Evolutionary conservation across 1,284 basidiomycete species (phyloP), one percentile per base, ranked within the genome.

Genomic region (Apiotrichum sp.): DNA sequence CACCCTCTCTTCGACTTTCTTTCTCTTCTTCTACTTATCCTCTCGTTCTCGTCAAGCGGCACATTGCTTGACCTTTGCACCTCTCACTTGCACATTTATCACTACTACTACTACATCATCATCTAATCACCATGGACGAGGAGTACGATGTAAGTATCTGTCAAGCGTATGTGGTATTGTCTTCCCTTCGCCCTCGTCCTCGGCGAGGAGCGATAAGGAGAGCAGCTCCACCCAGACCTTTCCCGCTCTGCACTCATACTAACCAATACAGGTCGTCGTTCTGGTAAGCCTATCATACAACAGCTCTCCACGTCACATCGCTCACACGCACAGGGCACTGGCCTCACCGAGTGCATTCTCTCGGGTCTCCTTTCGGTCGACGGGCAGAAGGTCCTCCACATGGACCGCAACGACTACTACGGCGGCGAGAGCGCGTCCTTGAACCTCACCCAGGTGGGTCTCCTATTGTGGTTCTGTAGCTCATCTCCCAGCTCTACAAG

Each of bases 341-440:
- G 95, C 64, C 80, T 98, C 73, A 96, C 95, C 54, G 96, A 99
- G 78, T 98, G 96, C 79, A 93, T 98, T 74, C 85, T 99, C 62
- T 97, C 93, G 14, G 93, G 90, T 62, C 81, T 93, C 73, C 83
- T 99, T 67, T 98, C 95, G 34, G 95, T 98, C 57, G 95, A 98
- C 72, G 95, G 95, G 68, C 97, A 98, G 83, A 99, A 98, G 81
- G 96, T 99, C 65, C 85, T 99, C 44, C 96, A 99, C 79, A 98
- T 99, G 85, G 96, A 99, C 79, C 83, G 95, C 65, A 98, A 98
- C 73, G 92, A 98, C 78, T 98, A 98, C 79, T 99, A 99, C 66
- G 96, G 96, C 57, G 96, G 89, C 59, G 96, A 98, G 73, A 92
- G 91, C 72, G 96, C 96, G 52, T 93, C 89, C 78, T 80, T 98